A percentile compares a stretch with the other conserved stretches of the same genome.
These are phyloP conservation scores for Agastache rugosa DNA, from an alignment of 257 asterid genomes.

Conservation along the genomic window DNA sequence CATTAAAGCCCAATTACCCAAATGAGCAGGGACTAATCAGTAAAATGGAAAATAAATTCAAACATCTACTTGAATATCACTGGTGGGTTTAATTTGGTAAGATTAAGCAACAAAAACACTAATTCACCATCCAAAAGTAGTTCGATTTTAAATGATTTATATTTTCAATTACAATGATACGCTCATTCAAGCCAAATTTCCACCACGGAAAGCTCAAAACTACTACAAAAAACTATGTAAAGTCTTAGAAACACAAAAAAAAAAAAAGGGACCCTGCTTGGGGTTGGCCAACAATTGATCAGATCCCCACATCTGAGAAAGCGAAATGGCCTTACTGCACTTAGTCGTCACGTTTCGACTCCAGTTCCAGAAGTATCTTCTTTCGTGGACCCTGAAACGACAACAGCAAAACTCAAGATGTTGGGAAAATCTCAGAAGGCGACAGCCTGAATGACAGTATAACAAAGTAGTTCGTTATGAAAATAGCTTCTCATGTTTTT, in stretches of 20 bases:
- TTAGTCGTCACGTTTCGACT: slow-evolving; percentile 53
- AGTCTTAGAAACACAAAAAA: slow-evolving; percentile 29
- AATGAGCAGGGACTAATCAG: not conserved
- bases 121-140: slow-evolving; percentile 6
- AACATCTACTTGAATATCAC: not conserved
- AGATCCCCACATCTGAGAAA: slow-evolving; percentile 33
- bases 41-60: not conserved
- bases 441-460: not conserved
- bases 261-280: slow-evolving; percentile 36
- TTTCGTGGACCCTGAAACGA: slow-evolving; percentile 94
- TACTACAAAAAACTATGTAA: slow-evolving; percentile 36
- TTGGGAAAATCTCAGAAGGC: not conserved
- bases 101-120: slow-evolving; percentile 26
- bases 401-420: slow-evolving; percentile 23
- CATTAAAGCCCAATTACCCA: not conserved
- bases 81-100: slow-evolving; percentile 14
- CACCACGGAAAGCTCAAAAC: slow-evolving; percentile 32
- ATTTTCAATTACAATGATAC: slow-evolving; percentile 37
- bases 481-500: not conserved
- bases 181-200: slow-evolving; percentile 32
- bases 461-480: not conserved
- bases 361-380: slow-evolving; percentile 92
- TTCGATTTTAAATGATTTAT: slow-evolving; percentile 17
- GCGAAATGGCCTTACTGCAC: slow-evolving; percentile 23
- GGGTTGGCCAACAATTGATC: slow-evolving; percentile 29